phyloP scores from a whole-genome alignment of 1,284 basidiomycete species.

The Ceraceosorus bombacis region DNA sequence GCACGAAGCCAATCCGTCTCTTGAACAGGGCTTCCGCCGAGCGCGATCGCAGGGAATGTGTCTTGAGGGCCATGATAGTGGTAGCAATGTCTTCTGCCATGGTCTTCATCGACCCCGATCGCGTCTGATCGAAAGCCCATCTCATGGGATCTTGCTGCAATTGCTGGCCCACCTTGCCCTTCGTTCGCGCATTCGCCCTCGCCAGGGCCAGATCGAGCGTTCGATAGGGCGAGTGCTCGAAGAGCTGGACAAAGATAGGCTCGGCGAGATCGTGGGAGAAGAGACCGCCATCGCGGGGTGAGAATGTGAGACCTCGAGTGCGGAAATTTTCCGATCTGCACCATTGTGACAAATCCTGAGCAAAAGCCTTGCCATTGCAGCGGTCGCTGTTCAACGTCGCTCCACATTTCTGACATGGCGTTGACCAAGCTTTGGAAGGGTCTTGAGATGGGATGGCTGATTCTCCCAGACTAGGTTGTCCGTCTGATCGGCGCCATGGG shows the following conservation, averaged over 20 bases:
- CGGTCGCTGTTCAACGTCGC: background rate
- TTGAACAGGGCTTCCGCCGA: background rate
- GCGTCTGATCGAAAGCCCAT: background rate
- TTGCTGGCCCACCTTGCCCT: background rate
- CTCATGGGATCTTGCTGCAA: background rate
- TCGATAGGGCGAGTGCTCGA: background rate
- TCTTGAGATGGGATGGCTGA: too few species aligned
- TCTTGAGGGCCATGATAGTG: too few species aligned
- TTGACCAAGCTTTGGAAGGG: background rate
- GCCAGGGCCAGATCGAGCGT: background rate
- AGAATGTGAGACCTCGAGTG: background rate
- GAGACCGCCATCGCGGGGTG: background rate
- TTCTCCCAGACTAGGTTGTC: too few species aligned
- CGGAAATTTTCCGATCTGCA: background rate
- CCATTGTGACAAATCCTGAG: background rate
- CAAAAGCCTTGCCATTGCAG: background rate
- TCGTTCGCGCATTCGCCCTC: background rate
- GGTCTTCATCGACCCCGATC: background rate
- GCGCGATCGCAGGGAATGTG: background rate
- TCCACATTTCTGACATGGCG: background rate
- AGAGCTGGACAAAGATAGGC: background rate
- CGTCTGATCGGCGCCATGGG: too few species aligned
- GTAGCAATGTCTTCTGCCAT: background rate
- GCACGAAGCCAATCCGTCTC: conserved; percentile 5
- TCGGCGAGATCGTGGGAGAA: background rate